Conservation (phyloP, 225 moss, liverwort and hornwort genomes). For the Pseudisothecium myosuroides region DNA sequence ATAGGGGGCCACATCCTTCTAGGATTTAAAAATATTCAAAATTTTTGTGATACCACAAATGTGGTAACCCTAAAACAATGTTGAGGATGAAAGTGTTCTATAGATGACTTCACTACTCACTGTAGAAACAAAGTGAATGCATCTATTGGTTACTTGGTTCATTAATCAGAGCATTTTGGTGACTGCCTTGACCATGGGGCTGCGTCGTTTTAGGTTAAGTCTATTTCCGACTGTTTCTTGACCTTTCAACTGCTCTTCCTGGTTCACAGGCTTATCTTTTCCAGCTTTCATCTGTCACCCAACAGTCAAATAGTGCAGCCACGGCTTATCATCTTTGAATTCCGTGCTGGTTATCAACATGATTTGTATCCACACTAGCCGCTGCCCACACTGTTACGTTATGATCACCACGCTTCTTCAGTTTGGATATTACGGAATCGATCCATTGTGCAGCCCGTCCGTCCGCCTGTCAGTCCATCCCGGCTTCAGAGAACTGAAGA, state of each 20-base stretch:
- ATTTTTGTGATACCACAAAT: neutral
- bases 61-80: too few species aligned
- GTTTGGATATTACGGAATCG: neutral
- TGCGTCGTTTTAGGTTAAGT: too few species aligned
- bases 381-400: neutral
- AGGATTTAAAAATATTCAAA: neutral
- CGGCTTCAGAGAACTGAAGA: neutral
- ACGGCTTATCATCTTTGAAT: neutral
- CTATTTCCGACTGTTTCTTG: neutral
- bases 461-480: neutral
- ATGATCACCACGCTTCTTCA: neutral
- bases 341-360: neutral
- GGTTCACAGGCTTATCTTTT: neutral
- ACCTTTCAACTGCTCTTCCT: neutral
- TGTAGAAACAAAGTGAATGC: too few species aligned
- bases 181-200: too few species aligned
- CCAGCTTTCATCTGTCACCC: neutral
- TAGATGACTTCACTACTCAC: too few species aligned
- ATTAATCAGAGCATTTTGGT: too few species aligned
- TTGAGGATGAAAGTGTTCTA: too few species aligned
- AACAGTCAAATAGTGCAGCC: neutral
- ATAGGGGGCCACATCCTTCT: too few species aligned
- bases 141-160: too few species aligned
- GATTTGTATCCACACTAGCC: neutral
- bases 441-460: neutral